Base-by-base conservation (phyloP, 495 filamentous ascomycete genomes). In the Lepraria neglecta region DNA sequence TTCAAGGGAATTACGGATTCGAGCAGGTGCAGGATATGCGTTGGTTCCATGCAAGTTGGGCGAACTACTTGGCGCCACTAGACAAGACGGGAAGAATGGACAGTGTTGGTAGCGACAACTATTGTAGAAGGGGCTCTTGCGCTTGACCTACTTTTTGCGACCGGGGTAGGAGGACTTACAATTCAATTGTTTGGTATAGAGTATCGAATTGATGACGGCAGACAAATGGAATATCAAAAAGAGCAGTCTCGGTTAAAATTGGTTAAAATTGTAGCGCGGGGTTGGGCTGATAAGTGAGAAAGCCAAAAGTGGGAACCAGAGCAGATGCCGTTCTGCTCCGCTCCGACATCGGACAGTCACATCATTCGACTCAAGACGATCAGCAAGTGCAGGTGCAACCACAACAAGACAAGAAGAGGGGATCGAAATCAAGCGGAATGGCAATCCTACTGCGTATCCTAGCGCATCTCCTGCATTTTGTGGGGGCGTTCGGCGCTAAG, bases 311-410 rank as follows among this genome's bases (percentile, higher is more conserved):
- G 31, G 51, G 24, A 27, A 38, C 51, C 51, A 54, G 51, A 1
- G 35, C 17, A 54, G 31, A 38, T 35, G 17, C 51, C 51, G 51
- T 54, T 38, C 51, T 19, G n/a, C 31, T 38, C 51, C 51, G 1
- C 10, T 33, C 31, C 28, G 27, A 54, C 51, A 54, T 54, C 51
- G 51, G 51, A 21, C 51, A 38, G 51, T 54, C 51, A 35, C 30
- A 54, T 54, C 51, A 54, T 11, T 27, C 11, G 15, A 35, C 31
- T 24, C 19, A 9, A 19, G 3, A 46, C 6, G 6, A 46, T 21
- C 44, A n/a, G 19, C 44, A 38, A 28, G 51, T 54, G 2, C 5
- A 38, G 51, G 51, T 54, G 7, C 5, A 4, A 54, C 2, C 19
- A 11, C 51, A 38, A 54, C 1, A n/a, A 35, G 33, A 54, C 5